phyloP scores from a whole-genome alignment of 176 grass and related monocot genomes.

The Avena atlantica region DNA sequence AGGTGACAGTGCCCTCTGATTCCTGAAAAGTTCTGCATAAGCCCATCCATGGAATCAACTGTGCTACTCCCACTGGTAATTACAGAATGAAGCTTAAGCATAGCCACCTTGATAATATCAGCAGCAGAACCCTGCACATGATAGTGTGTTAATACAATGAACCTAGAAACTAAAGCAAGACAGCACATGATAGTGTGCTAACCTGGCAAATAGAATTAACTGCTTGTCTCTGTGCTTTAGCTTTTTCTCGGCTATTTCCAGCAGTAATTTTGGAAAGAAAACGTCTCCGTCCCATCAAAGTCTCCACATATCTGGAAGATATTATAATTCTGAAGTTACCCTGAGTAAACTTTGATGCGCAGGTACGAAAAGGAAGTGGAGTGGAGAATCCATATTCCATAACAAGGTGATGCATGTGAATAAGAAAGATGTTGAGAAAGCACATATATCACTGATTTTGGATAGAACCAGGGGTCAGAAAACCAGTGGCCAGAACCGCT shows the following conservation, averaged over 20 bases:
- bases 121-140: conserved; percentile 79
- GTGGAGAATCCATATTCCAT: conserved; percentile 24
- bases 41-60: conserved; percentile 48
- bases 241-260: conserved; percentile 79
- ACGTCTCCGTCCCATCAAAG: conserved; percentile 91
- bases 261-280: conserved; percentile 87
- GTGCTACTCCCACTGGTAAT: conserved; percentile 53
- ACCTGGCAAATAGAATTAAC: conserved; percentile 99
- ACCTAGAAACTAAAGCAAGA: conserved; percentile 27
- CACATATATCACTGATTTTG: background rate
- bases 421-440: background rate
- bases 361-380: background rate
- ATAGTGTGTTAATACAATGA: conserved; percentile 21
- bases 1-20: conserved; percentile 72
- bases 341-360: background rate
- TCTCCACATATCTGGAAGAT: conserved; percentile 76
- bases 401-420: conserved; percentile 12
- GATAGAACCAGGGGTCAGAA: conserved; percentile 15
- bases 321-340: conserved; percentile 24
- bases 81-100: conserved; percentile 84
- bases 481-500: background rate
- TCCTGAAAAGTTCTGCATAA: conserved; percentile 54
- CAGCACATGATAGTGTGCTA: conserved; percentile 10
- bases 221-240: conserved; percentile 98
- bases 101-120: conserved; percentile 95